Percentiles rank a stretch among this genome's conserved stretches.
Evolutionary conservation across 257 asterid genomes (phyloP).

Genomic region (Solanum okadae): DNA sequence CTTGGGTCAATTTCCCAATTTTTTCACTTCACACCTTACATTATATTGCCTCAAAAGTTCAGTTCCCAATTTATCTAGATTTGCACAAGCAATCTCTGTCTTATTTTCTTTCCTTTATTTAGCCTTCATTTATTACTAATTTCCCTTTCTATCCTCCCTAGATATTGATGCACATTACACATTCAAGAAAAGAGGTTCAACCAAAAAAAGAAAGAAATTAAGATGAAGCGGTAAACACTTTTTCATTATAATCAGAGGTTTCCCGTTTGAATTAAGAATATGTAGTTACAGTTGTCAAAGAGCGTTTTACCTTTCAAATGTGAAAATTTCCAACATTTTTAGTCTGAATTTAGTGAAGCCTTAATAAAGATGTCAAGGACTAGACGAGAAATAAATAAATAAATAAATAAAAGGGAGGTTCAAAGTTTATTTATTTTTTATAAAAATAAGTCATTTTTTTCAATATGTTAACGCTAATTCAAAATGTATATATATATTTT

Average conservation of each 20-base stretch:
- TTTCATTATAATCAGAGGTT: neutral
- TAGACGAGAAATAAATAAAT: neutral
- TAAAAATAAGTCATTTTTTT: neutral
- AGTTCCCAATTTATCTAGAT: slow-evolving; percentile 26
- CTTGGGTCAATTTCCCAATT: neutral
- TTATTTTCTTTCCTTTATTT: neutral
- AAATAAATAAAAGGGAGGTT: neutral
- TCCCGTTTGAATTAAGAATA: neutral
- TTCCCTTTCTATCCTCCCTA: slow-evolving; percentile 5
- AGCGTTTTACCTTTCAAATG: neutral
- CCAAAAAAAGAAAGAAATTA: neutral
- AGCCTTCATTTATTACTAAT: slow-evolving; percentile 1
- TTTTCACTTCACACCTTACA: neutral
- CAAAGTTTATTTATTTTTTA: neutral
- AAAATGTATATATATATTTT: neutral
- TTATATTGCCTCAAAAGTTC: neutral
- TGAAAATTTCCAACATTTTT: neutral
- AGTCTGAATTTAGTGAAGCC: neutral
- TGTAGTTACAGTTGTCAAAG: neutral
- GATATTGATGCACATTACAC: neutral
- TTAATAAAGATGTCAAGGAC: neutral
- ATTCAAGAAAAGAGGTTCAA: neutral
- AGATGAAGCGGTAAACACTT: neutral
- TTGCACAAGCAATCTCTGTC: slow-evolving; percentile 27
- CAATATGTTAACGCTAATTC: neutral